Conservation (phyloP, 2,329 filamentous ascomycete species). For the Laburnicola sp. region DNA sequence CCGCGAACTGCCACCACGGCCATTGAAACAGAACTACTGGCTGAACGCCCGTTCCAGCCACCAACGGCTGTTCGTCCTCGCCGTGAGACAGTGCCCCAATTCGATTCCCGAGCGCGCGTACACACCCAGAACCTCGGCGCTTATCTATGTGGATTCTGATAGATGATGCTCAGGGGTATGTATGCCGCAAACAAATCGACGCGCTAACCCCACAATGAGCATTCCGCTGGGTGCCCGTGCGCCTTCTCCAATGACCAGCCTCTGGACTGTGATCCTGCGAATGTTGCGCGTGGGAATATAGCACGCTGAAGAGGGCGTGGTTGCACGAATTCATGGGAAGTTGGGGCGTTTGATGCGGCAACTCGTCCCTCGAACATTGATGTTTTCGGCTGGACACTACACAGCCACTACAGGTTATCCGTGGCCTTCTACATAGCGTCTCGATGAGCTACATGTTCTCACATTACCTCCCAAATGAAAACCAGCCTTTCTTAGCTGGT, state of each 20-base stretch:
- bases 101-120: constrained; percentile 29
- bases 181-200: constrained; percentile 20
- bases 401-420: neutral
- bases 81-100: constrained; percentile 26
- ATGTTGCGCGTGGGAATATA: constrained; percentile 17
- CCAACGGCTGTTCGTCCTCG: constrained; percentile 18
- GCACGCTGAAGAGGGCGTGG: constrained; percentile 12
- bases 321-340: constrained; percentile 15
- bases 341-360: constrained; percentile 10
- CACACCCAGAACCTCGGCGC: constrained; percentile 28
- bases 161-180: constrained; percentile 29
- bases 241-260: constrained; percentile 23
- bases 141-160: too few relatives aligned
- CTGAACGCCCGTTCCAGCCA: constrained; percentile 22
- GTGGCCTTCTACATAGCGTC: constrained; percentile 6
- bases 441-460: constrained; percentile 7
- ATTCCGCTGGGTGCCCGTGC: constrained; percentile 18
- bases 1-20: constrained; percentile 15
- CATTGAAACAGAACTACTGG: constrained; percentile 18
- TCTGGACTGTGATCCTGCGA: constrained; percentile 16
- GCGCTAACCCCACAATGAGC: constrained; percentile 31
- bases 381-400: neutral
- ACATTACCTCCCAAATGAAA: constrained; percentile 52
- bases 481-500: constrained; percentile 55
- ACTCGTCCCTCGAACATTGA: neutral